phyloP scores from a whole-genome alignment of 345 rosid genomes.

The Eucalyptus pauciflora region DNA sequence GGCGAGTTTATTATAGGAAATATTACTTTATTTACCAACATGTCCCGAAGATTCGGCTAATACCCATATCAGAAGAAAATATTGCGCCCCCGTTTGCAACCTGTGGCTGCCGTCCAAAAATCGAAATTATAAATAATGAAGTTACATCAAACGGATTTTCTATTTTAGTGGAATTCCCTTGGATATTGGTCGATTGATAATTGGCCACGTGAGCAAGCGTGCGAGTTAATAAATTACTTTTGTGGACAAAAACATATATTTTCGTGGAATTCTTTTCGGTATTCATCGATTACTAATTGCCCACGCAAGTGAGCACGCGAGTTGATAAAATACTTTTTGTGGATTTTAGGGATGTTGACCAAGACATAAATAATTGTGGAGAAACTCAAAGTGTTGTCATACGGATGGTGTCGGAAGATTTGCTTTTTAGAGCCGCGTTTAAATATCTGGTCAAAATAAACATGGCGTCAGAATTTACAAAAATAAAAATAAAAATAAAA shows the following conservation, averaged over 20 bases:
- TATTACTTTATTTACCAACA: neutral
- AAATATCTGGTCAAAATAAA: neutral
- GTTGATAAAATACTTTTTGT: too few species aligned
- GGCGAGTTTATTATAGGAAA: neutral
- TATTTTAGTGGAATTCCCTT: neutral
- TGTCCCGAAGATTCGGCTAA: neutral
- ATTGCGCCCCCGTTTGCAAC: neutral
- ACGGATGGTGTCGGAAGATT: neutral
- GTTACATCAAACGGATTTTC: neutral
- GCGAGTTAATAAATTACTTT: too few species aligned
- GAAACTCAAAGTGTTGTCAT: neutral
- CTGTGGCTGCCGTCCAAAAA: neutral
- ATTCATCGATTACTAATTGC: neutral
- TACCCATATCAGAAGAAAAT: neutral
- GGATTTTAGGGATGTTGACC: neutral
- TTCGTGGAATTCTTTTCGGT: too few species aligned
- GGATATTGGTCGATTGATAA: neutral
- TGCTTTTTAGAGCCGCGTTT: neutral
- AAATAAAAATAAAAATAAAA: fast-evolving
- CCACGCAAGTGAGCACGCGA: neutral
- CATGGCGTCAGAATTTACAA: neutral
- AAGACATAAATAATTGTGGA: neutral
- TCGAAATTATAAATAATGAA: neutral
- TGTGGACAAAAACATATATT: too few species aligned
- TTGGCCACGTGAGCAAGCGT: too few species aligned